phyloP scores from a whole-genome alignment of 1,284 basidiomycete species.

The Termitomyces sp. region DNA sequence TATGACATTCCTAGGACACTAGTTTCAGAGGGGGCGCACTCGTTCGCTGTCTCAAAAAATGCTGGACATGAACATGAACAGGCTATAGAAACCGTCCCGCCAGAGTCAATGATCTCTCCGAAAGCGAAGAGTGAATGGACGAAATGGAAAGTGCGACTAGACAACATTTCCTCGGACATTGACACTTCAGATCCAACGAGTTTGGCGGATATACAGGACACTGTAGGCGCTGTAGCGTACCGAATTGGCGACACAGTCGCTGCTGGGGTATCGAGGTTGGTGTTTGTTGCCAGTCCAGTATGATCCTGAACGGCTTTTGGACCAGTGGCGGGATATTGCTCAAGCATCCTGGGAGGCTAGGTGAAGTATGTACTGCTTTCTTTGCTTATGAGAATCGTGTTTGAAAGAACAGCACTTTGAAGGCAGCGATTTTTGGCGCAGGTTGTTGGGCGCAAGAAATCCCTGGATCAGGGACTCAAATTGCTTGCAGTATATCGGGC shows the following conservation, averaged over 20 bases:
- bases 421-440: constrained; percentile 61
- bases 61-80: constrained; percentile 15
- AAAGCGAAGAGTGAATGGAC: constrained; percentile 51
- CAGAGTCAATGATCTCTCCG: constrained; percentile 42
- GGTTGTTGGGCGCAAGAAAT: constrained; percentile 64
- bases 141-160: constrained; percentile 49
- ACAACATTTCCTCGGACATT: constrained; percentile 11
- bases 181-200: constrained; percentile 3
- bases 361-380: constrained; percentile 45
- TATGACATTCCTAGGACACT: constrained; percentile 23
- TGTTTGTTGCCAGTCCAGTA: background rate
- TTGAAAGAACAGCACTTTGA: constrained; percentile 7
- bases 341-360: constrained; percentile 64
- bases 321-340: constrained; percentile 67
- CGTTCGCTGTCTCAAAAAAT: constrained; percentile 35
- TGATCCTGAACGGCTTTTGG: background rate
- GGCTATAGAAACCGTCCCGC: constrained; percentile 30
- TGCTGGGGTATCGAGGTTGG: constrained; percentile 71
- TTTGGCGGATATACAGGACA: constrained; percentile 52
- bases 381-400: background rate
- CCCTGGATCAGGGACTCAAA: constrained; percentile 20
- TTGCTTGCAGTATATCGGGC: constrained; percentile 73
- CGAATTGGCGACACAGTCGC: constrained; percentile 40
- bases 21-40: constrained; percentile 42
- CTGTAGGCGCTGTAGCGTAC: constrained; percentile 66